phyloP scores from a whole-genome alignment of 169 alveolate genomes.

The Cystoisospora suis region DNA sequence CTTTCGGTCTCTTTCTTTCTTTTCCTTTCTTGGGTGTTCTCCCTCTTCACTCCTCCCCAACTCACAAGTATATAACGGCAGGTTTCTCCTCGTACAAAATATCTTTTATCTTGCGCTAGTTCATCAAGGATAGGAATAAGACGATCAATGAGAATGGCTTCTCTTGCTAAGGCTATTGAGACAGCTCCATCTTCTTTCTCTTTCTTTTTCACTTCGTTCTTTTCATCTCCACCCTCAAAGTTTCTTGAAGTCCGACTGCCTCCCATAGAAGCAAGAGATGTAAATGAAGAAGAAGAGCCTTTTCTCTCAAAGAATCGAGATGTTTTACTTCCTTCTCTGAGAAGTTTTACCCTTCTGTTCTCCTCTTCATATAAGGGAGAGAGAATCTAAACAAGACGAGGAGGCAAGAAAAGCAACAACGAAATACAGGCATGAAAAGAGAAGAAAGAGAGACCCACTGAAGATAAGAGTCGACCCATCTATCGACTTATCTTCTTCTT shows the following conservation, averaged over 20 bases:
- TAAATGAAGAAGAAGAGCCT: no score
- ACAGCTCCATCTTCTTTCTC: neutral
- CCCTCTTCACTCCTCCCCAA: neutral
- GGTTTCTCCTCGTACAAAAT: neutral
- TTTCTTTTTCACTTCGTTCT: neutral
- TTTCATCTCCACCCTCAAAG: neutral
- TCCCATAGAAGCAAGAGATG: neutral
- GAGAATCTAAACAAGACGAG: neutral
- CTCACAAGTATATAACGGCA: constrained; percentile 3
- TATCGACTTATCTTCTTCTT: no score
- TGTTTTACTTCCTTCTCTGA: no score
- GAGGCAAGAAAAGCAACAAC: neutral
- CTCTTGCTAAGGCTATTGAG: neutral
- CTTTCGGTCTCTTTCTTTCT: neutral
- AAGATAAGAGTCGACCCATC: no score
- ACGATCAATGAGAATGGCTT: neutral
- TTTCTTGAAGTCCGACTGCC: neutral
- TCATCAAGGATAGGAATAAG: neutral
- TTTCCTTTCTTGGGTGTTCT: neutral
- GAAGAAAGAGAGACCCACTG: neutral
- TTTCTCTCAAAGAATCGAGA: no score
- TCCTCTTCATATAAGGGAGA: neutral
- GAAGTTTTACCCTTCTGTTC: no score
- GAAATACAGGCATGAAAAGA: neutral
- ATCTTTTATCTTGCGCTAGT: neutral